Evolutionary conservation across 2,329 filamentous ascomycete species (phyloP), one percentile per base, ranked within the genome.

Genomic region (Hortaea sp.): DNA sequence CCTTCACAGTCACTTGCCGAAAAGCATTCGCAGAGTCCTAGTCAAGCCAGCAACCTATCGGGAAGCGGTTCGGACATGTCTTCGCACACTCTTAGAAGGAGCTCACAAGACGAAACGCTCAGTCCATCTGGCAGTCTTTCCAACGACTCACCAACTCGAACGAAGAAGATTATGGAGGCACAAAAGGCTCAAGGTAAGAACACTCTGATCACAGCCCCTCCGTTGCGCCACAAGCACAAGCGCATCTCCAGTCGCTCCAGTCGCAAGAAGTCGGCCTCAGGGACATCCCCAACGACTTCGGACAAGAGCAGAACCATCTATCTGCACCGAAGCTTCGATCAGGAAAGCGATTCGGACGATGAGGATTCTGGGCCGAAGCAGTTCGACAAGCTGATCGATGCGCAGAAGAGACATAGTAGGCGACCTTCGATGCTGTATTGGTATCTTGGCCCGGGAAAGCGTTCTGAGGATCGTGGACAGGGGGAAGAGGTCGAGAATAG

Each of bases 21-120:
- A 11, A 39, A 13, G 42, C 29, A n/a, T 6, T 13, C 7, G 31
- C 39, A 30, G 6, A 39, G 10, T 7, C 37, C 37, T 39, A 39
- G 37, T 13, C 10, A 39, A 10, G 37, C 10, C 37, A 35, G 32
- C 37, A 12, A 27, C 37, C 3, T n/a, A n/a, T 39, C 37, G 3
- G 39, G 37, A 27, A 9, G 5, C 12, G n/a, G 13, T 34, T 46
- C 43, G 6, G 47, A 49, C 5, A 28, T 39, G 10, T 47, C 44
- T 20, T 49, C 47, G 10, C 43, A 41, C 10, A 46, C 47, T 7
- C 20, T 43, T 5, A 39, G 44, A 7, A 34, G 39, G 7, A 39
- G 13, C n/a, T 46, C 44, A 12, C 44, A 29, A 11, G 44, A 42
- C 31, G 20, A 42, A 6, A 46, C 44, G 11, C 44, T 39, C 4